Percentiles rank a stretch among this genome's conserved stretches.
Evolutionary conservation across 2,329 filamentous ascomycete species (phyloP).

Genomic region (Capronia epimyces): DNA sequence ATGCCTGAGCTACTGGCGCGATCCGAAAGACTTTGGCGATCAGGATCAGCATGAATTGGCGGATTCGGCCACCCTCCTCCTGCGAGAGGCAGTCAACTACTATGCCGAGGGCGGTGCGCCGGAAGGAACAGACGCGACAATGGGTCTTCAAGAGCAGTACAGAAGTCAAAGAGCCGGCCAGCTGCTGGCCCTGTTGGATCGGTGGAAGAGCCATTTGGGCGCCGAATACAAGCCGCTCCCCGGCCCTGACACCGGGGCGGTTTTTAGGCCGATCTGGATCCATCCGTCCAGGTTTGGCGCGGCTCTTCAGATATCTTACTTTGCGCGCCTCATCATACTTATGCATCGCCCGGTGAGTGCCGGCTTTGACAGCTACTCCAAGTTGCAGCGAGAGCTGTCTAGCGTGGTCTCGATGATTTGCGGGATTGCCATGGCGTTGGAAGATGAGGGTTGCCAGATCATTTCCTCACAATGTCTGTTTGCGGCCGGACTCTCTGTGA

Average conservation of each 20-base stretch:
- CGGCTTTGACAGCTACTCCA: conserved; percentile 25
- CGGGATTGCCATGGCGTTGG: conserved; percentile 29
- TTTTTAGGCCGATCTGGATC: conserved; percentile 29
- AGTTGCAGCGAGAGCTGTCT: conserved; percentile 24
- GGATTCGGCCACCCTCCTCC: conserved; percentile 24
- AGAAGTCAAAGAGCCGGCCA: conserved; percentile 19
- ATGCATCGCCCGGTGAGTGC: conserved; percentile 27
- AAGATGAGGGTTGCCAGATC: conserved; percentile 21
- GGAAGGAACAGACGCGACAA: conserved; percentile 15
- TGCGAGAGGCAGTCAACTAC: conserved; percentile 28
- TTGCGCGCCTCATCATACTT: conserved; percentile 27
- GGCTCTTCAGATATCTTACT: conserved; percentile 28
- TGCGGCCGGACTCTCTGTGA: no score
- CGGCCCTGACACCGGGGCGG: background rate
- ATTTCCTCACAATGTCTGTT: conserved; percentile 30
- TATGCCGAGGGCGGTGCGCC: conserved; percentile 17
- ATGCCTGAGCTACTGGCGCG: conserved; percentile 29
- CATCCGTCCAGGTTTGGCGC: conserved; percentile 30
- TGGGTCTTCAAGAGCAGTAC: no score
- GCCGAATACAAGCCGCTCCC: conserved; percentile 31
- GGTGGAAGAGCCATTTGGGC: conserved; percentile 30
- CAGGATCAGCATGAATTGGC: conserved; percentile 26
- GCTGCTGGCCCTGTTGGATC: conserved; percentile 27
- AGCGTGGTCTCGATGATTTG: conserved; percentile 28
- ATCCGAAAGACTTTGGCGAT: conserved; percentile 21